Base-by-base conservation (phyloP, 108 stramenopile species). In the Cyclotella distinguenda region DNA sequence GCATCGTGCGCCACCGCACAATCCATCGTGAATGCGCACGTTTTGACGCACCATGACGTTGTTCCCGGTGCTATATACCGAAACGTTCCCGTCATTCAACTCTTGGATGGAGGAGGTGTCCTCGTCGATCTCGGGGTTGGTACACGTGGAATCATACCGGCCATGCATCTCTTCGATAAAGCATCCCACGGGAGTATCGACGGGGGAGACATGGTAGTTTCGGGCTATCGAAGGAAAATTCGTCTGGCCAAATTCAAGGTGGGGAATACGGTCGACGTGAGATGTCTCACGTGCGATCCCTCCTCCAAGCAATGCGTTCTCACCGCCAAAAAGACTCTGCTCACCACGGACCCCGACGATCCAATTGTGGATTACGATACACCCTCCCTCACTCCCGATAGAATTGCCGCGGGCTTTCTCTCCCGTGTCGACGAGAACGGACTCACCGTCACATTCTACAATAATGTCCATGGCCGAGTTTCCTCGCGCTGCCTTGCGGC, bases 381-480 rank as follows among this genome's bases (percentile, higher is more conserved):
- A 34, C 34, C 71, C 0, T 66, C 74, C 36, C 34, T 83, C 12
- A 32, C 26, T 12, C 16, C 40, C 4, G 85, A 82, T 21, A 65
- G 78, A 44, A 53, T 73, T 0, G 84, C 72, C 6, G 77, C 78
- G 28, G 94, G 94, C 18, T 91, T 86, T 64, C 56, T 95, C 23
- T 87, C 87, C 19, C 87, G 77, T 33, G 54, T 90, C n/a, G 87
- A 87, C 43, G 70, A 86, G n/a, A 59, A 55, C 40, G 84, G 87
- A 16, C 42, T 95, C 35, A 86, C 64, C 27, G 88, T 95, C 15
- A 92, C 89, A 22, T 95, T 95, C 72, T 92, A 79, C 80, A 87
- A 89, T 46, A 75, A 80, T 30, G 85, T 89, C 23, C 82, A 92
- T 60, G 94, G 94, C 19, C 60, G 75, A 35, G 84, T 88, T 10